Evolutionary conservation across 345 rosid species (phyloP).

Genomic region (Nephelium lappaceum): DNA sequence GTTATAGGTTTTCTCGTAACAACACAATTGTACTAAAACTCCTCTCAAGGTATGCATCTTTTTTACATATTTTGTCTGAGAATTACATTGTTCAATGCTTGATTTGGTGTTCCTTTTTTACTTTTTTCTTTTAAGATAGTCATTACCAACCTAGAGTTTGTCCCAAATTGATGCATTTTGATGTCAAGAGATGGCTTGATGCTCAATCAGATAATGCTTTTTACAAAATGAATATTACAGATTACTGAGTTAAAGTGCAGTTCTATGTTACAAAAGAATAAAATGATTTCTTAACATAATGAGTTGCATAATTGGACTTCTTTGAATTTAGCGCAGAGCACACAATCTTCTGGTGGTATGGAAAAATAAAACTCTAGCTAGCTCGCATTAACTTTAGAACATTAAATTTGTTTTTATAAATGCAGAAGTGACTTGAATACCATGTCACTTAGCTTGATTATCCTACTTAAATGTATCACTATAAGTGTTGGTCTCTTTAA

Average conservation of each 20-base stretch:
- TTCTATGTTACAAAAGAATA: neutral
- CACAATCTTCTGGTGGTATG: neutral
- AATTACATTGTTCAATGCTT: too few relatives aligned
- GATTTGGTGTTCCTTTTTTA: neutral
- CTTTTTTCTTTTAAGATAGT: conserved; percentile 42
- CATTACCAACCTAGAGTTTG: conserved; percentile 74
- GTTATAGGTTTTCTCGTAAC: neutral
- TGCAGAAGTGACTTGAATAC: neutral
- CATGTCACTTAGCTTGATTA: conserved; percentile 1
- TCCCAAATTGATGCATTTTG: conserved; percentile 62
- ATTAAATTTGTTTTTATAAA: conserved; percentile 1
- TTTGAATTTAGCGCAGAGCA: neutral
- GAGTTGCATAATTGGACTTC: neutral
- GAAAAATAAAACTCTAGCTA: neutral
- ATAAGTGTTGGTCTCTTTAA: neutral
- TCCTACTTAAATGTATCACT: neutral
- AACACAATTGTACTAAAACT: neutral
- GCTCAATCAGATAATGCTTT: conserved; percentile 70
- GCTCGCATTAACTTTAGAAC: neutral
- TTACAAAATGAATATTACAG: conserved; percentile 59
- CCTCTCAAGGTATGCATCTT: too few relatives aligned
- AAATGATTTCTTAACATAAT: neutral
- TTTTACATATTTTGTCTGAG: too few relatives aligned
- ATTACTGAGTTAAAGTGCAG: neutral
- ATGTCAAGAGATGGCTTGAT: conserved; percentile 96